Evolutionary conservation across 1,284 basidiomycete species (phyloP), one percentile per base, ranked within the genome.

Genomic region (Exobasidium rhododendri): DNA sequence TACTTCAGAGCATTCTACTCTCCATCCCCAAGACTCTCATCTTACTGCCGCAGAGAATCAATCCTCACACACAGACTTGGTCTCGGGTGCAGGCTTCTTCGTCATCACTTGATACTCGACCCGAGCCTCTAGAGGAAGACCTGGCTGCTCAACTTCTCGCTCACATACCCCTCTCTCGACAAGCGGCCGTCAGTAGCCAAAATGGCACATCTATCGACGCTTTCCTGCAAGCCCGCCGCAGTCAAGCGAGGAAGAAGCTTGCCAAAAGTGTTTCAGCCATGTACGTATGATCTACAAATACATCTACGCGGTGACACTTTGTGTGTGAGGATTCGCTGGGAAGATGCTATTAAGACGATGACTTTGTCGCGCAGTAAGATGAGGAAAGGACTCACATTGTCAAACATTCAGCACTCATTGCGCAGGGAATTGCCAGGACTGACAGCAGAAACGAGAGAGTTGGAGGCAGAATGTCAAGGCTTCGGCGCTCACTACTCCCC

Each of bases 31-130:
- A 7, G 7, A 7, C 17, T 40, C 35, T 40, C 17, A 7, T 40
- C 17, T 17, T 40, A 40, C 17, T 40, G 17, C 47, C 47, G 14
- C 47, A 50, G 13, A 26, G 13, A 50, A 26, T 50, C 3, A 50
- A 50, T 50, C 24, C 47, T 50, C 47, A 50, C 26, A 24, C 28
- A 26, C 47, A 50, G 28, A 50, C n/a, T 14, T 50, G n/a, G 26
- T 28, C n/a, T 24, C 47, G 47, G 14, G 24, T 50, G 22, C 47
- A 20, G 4, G 26, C 14, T 50, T 13, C 47, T 50, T 50, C 47
- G 22, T 50, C 47, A 24, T 50, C 47, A 20, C 3, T 6, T 26
- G n/a, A 20, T 26, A 28, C n/a, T 20, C 47, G 24, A 50, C 47
- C 47, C 13, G 47, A 50, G 26, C 20, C 47, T 50, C 26, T 50